Conservation (phyloP, 2,329 filamentous ascomycete species). For the Cordyceps fumosorosea region DNA sequence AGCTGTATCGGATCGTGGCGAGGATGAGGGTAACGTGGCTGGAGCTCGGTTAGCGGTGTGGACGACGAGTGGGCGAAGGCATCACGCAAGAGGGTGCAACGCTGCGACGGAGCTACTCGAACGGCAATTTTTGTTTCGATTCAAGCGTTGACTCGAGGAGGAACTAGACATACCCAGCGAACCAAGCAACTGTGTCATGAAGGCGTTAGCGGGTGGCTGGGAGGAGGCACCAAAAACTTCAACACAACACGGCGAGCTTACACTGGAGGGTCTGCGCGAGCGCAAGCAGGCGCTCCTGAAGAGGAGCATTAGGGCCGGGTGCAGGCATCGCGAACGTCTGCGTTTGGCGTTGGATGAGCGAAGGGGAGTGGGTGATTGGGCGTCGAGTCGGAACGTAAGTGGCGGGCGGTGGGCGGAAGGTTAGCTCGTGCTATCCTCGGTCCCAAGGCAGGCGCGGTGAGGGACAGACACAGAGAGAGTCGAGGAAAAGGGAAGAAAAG, state of each 20-base stretch:
- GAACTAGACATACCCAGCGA: constrained; percentile 60
- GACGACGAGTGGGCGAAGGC: background rate
- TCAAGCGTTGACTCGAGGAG: constrained; percentile 4
- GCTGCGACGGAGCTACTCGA: constrained; percentile 1
- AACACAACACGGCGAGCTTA: constrained; percentile 36
- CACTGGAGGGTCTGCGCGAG: constrained; percentile 91
- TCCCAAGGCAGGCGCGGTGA: background rate
- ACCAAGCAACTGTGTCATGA: constrained; percentile 61
- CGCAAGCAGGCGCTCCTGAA: constrained; percentile 66
- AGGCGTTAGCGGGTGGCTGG: constrained; percentile 26
- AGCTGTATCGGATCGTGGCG: constrained; percentile 70
- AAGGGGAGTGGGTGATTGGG: background rate
- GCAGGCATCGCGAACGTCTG: constrained; percentile 2
- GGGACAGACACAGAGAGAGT: background rate
- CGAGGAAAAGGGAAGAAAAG: background rate
- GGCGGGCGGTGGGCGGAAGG: background rate
- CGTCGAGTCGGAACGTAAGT: background rate
- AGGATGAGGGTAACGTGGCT: constrained; percentile 85
- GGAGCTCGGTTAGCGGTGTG: constrained; percentile 12
- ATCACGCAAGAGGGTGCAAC: background rate
- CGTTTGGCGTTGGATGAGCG: background rate
- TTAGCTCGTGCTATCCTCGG: background rate
- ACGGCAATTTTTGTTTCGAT: background rate
- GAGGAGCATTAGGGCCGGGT: constrained; percentile 50
- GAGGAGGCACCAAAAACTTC: constrained; percentile 18